A percentile compares a stretch with the other conserved stretches of the same genome.
These are phyloP conservation scores for Suillus subalutaceus DNA, from an alignment of 768 basidiomycete genomes.

Conservation along the genomic window DNA sequence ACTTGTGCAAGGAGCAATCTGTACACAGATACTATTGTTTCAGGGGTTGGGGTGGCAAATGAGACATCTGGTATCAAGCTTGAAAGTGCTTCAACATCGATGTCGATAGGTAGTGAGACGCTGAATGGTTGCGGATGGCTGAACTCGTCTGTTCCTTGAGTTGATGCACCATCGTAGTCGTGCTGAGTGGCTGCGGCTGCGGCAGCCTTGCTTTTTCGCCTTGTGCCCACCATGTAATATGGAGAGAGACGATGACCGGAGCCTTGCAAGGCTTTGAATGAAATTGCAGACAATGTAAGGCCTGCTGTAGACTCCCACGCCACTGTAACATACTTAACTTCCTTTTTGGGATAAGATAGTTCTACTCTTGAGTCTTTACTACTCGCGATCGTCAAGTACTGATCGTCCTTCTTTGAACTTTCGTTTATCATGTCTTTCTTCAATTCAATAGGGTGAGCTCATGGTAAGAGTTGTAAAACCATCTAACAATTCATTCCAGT, in stretches of 20 bases:
- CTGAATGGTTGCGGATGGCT: constrained; percentile 28
- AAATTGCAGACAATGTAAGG: constrained; percentile 12
- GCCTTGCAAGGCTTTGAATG: constrained; percentile 15
- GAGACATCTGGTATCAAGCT: constrained; percentile 63
- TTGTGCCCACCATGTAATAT: constrained; percentile 49
- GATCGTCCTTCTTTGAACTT: background rate
- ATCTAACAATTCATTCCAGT: constrained; percentile 37
- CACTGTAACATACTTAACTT: constrained; percentile 2
- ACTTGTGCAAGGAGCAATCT: constrained; percentile 60
- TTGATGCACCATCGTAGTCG: constrained; percentile 37
- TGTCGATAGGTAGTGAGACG: constrained; percentile 63
- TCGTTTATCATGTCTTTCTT: constrained; percentile 70
- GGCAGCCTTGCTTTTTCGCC: constrained; percentile 62
- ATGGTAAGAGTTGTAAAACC: background rate
- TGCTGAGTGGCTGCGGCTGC: constrained; percentile 40
- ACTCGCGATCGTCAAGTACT: background rate
- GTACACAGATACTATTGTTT: constrained; percentile 65
- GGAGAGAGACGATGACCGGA: constrained; percentile 26
- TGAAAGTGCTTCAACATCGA: constrained; percentile 64
- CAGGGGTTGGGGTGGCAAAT: constrained; percentile 57
- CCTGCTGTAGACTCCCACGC: constrained; percentile 23
- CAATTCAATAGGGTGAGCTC: constrained; percentile 73
- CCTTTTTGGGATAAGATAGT: background rate
- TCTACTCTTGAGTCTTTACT: constrained; percentile 1
- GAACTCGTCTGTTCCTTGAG: constrained; percentile 39